These are phyloP conservation scores for Ammopiptanthus mongolicus DNA, from an alignment of 306 rosid species.

Conservation along the genomic window DNA sequence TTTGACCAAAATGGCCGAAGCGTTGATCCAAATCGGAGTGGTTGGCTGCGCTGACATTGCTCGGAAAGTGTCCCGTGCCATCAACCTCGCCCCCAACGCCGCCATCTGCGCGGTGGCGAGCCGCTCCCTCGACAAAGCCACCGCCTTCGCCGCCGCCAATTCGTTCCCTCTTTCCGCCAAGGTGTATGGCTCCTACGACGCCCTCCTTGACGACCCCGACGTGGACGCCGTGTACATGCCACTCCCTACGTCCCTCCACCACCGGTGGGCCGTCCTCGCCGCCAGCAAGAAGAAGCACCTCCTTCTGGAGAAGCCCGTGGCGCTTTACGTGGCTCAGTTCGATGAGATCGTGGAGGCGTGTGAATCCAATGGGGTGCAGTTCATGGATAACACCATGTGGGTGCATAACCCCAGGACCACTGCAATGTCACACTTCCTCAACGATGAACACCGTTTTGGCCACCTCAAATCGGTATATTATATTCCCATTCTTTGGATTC, in stretches of 20 bases:
- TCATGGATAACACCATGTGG: conserved; percentile 95
- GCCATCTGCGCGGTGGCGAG: conserved; percentile 56
- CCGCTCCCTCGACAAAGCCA: conserved; percentile 71
- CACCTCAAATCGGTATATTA: conserved; percentile 51
- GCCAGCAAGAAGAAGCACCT: conserved; percentile 78
- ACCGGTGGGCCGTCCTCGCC: conserved; percentile 67
- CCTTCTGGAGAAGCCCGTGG: conserved; percentile 83
- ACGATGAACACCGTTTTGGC: conserved; percentile 57
- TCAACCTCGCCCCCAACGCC: conserved; percentile 57
- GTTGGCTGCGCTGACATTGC: conserved; percentile 84
- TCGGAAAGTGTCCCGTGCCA: conserved; percentile 73
- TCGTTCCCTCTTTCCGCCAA: conserved; percentile 46
- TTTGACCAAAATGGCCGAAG: conserved; percentile 26
- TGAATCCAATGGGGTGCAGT: conserved; percentile 70
- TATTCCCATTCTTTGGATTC: neutral
- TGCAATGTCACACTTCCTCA: conserved; percentile 47
- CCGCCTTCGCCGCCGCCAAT: conserved; percentile 57
- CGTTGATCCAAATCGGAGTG: conserved; percentile 60
- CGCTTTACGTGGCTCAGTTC: conserved; percentile 54
- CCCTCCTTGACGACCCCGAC: conserved; percentile 56
- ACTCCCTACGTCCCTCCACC: conserved; percentile 65
- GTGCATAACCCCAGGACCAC: conserved; percentile 79
- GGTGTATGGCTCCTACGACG: conserved; percentile 70
- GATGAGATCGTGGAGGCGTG: conserved; percentile 55
- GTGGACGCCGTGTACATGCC: conserved; percentile 86